Evolutionary conservation across 768 basidiomycete genomes (phyloP), one percentile per base, ranked within the genome.

Genomic region (Pisolithus microcarpus): DNA sequence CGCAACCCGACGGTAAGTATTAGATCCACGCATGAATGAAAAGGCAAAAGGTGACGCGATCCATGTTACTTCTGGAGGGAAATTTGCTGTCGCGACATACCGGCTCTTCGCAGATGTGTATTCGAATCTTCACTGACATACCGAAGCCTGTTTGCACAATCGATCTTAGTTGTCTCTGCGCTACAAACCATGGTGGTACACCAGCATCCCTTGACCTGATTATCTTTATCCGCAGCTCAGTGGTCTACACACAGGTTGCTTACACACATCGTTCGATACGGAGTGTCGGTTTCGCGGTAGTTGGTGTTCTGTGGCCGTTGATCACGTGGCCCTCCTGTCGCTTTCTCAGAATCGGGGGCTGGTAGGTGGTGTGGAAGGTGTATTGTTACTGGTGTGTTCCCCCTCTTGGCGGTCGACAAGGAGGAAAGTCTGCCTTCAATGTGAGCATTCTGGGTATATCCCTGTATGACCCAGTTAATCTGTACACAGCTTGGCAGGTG

Each of bases 41-140:
- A n/a, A n/a, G n/a, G n/a, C n/a, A n/a, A n/a, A n/a, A n/a, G n/a
- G n/a, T n/a, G n/a, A n/a, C n/a, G n/a, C n/a, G n/a, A n/a, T 54
- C 87, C 90, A 0, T 75, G 78, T 30, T 89, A 80, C 67, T 91
- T 91, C 64, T 89, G 87, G 87, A 72, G 73, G 30, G 78, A 76
- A 48, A 79, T 81, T 38, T 58, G 6, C 36, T n/a, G 58, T n/a
- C 54, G 48, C 36, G 68, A 63, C n/a, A 23, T 46, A 24, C 60
- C 64, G 3, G 43, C 50, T 28, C 19, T 63, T 19, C 23, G 54
- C 24, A 49, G 36, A 11, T 49, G 28, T 6, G 26, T 62, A 23
- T 56, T 51, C 6, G 52, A 53, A 31, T 61, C 65, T 19, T 57
- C 65, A n/a, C 45, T 63, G 38, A 65, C 65, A 28, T 40, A 49